phyloP scores from a whole-genome alignment of 352 stramenopile genomes.

The Phytophthora hibernalis region DNA sequence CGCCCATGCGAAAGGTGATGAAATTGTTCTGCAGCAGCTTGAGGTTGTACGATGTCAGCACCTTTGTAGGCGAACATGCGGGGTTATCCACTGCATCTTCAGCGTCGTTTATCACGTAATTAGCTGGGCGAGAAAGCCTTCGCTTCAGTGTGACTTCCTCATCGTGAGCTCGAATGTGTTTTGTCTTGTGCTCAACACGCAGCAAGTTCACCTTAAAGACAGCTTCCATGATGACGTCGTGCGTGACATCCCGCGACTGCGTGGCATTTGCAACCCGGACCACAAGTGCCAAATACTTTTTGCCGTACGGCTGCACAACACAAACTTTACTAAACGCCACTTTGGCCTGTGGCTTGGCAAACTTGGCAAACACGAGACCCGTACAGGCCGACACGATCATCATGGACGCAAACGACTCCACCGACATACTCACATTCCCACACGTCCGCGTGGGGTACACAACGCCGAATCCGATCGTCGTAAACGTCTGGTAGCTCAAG shows the following conservation, averaged over 20 bases:
- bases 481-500: conserved; percentile 88
- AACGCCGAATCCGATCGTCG: conserved; percentile 84
- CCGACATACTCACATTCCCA: conserved; percentile 72
- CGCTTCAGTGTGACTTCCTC: conserved; percentile 19
- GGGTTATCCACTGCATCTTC: conserved; percentile 30
- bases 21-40: conserved; percentile 86
- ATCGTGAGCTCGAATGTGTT: conserved; percentile 47
- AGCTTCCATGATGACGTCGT: conserved; percentile 88
- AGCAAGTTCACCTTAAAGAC: conserved; percentile 83
- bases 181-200: conserved; percentile 68
- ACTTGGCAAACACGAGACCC: conserved; percentile 87
- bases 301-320: conserved; percentile 76
- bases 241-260: conserved; percentile 78
- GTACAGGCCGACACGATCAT: conserved; percentile 81
- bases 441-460: conserved; percentile 74
- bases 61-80: conserved; percentile 41
- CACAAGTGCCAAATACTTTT: conserved; percentile 79
- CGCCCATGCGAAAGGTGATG: conserved; percentile 86
- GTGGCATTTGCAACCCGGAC: conserved; percentile 84
- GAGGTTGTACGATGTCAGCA: conserved; percentile 80
- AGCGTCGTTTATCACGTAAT: conserved; percentile 5
- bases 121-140: conserved; percentile 15
- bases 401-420: conserved; percentile 86
- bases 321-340: conserved; percentile 85
- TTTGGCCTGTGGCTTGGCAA: conserved; percentile 79